Evolutionary conservation across 2,329 filamentous ascomycete genomes (phyloP), one percentile per base, ranked within the genome.

Genomic region (Fusarium nurragi): DNA sequence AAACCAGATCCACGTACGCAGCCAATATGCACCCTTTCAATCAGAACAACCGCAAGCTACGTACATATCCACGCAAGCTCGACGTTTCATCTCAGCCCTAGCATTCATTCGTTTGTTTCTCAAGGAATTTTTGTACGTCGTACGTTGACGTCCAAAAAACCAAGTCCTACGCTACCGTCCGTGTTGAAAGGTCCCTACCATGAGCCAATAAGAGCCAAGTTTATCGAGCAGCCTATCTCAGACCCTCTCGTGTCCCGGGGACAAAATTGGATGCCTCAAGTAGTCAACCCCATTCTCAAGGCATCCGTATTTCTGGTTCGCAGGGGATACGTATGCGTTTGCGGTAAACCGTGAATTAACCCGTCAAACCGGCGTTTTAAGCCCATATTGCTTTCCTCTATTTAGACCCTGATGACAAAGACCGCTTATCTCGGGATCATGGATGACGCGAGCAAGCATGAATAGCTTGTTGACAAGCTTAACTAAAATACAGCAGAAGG

Each of bases 211-310:
- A 32, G 23, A 25, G 14, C 44, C 34, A 23, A 44, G 21, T 70
- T 72, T 72, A 74, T 74, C 38, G 48, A 61, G 71, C 67, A 74
- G 72, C 72, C 72, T 74, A 56, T 40, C 55, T 30, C 32, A 46
- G 61, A 48, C 67, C 52, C 54, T 56, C 52, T 30, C 26, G 46
- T 61, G 47, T 45, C 32, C 32, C 43, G 37, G 64, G 58, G 48
- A 49, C 48, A 63, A 50, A 59, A 55, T 64, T 64, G 46, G 60
- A 43, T 69, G 66, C 55, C 51, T 70, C 50, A n/a, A 39, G 32
- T 52, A 38, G 37, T 39, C 25, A 67, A 37, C 52, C 52, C 41
- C 52, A 55, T 62, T 60, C 62, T 45, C 70, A 73, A 75, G 73
- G 73, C 73, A 75, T 57, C 73, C 64, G 54, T 54, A 71, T 75